phyloP scores from a whole-genome alignment of 208 protist species.

The Lotmaria passim region DNA sequence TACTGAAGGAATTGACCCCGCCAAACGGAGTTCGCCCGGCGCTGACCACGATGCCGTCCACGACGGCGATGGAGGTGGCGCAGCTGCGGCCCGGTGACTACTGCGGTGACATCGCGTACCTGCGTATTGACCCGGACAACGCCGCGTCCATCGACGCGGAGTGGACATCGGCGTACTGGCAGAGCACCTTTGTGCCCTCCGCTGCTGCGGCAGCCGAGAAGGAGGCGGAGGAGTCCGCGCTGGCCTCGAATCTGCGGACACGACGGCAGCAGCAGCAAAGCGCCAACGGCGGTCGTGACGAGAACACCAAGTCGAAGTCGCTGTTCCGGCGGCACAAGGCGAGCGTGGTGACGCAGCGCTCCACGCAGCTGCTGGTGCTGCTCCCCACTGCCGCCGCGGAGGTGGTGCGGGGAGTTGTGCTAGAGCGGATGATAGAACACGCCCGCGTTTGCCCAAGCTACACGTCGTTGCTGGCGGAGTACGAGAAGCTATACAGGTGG shows the following conservation, averaged over 20 bases:
- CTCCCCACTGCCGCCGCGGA: conserved; percentile 22
- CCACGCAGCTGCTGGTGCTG: conserved; percentile 24
- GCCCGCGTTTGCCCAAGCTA: conserved; percentile 39
- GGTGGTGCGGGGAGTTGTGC: conserved; percentile 13
- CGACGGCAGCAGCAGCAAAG: neutral
- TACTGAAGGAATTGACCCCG: conserved; percentile 21
- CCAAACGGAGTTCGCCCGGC: conserved; percentile 8
- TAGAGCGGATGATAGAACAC: conserved; percentile 36
- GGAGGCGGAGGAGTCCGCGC: conserved; percentile 1
- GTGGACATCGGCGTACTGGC: conserved; percentile 70
- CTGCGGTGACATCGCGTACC: conserved; percentile 73
- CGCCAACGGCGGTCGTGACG: neutral
- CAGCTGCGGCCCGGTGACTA: conserved; percentile 64
- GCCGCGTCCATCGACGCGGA: conserved; percentile 53
- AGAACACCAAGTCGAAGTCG: conserved; percentile 3
- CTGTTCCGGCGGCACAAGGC: conserved; percentile 31
- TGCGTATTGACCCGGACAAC: conserved; percentile 65
- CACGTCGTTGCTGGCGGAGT: conserved; percentile 38
- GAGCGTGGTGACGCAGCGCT: conserved; percentile 26
- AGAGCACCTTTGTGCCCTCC: conserved; percentile 31
- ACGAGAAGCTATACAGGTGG: conserved; percentile 57
- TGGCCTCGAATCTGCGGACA: conserved; percentile 2
- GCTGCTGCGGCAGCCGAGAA: neutral
- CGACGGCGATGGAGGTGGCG: conserved; percentile 62
- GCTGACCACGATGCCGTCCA: conserved; percentile 19